Evolutionary conservation across 345 rosid genomes (phyloP).

Genomic region (Populus nigra): DNA sequence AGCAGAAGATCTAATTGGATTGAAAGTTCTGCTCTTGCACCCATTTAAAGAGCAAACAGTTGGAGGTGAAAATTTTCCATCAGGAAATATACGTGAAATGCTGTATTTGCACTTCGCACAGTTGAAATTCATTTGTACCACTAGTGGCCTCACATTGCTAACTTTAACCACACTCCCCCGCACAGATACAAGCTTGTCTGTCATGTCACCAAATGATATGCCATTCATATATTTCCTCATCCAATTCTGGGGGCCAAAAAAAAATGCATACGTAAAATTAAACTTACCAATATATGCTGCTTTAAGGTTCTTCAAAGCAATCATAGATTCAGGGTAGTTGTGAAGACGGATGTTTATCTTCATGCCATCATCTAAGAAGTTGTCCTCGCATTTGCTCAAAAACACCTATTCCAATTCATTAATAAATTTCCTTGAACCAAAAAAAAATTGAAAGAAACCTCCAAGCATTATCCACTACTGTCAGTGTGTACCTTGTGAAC

Average conservation of each 20-base stretch:
- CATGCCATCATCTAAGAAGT: constrained; percentile 41
- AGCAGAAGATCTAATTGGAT: constrained; percentile 77
- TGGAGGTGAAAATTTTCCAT: constrained; percentile 93
- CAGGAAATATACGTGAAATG: constrained; percentile 61
- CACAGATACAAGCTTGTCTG: constrained; percentile 92
- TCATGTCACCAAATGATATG: constrained; percentile 20
- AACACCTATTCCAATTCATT: constrained; percentile 5
- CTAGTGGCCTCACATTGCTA: constrained; percentile 86
- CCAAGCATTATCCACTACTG: background rate
- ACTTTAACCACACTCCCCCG: constrained; percentile 85
- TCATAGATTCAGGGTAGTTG: constrained; percentile 76
- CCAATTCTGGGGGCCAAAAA: background rate
- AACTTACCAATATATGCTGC: constrained; percentile 91
- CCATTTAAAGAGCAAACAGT: constrained; percentile 61
- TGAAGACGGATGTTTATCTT: constrained; percentile 72
- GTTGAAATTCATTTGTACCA: constrained; percentile 63
- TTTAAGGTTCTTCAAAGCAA: constrained; percentile 77
- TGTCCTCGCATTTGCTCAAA: constrained; percentile 32
- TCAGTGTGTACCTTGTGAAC: constrained; percentile 61
- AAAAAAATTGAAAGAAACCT: background rate
- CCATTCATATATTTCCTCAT: background rate
- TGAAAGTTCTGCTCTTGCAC: constrained; percentile 77
- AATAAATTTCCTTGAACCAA: background rate
- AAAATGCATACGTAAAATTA: background rate
- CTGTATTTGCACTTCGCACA: constrained; percentile 73